Evolutionary conservation across 768 basidiomycete species (phyloP), one percentile per base, ranked within the genome.

Genomic region (Erythrobasidium yunnanense): DNA sequence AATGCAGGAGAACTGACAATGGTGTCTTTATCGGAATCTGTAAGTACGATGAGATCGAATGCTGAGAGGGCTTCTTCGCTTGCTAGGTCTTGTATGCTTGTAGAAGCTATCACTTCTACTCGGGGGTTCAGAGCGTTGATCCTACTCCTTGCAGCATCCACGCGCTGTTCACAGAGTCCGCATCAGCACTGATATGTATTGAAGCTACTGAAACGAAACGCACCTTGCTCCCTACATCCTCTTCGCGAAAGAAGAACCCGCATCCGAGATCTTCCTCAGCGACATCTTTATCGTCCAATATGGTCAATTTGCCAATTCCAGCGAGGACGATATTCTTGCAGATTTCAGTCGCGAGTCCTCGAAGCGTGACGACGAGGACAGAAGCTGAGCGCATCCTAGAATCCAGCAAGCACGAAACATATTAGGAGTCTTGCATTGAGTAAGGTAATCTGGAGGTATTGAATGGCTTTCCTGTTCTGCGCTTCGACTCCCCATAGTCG

Each of bases 251-350:
- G 77, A 97, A 86, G 80, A 96, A 95, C 15, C 90, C 88, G 2
- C 85, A 83, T 13, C 90, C 90, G 33, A 97, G 82, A 77, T 97
- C 95, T 75, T 89, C 85, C 74, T 86, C 84, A 20, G 78, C 73
- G 33, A 99, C 88, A 13, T 81, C 78, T 69, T 83, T 84, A 22
- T 80, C 79, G 77, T 99, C 95, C 70, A 88, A 81, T 42, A 97
- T 81, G 67, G 95, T 79, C 68, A 99, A 78, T 74, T 83, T 85
- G 25, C 95, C 95, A 63, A 99, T 88, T 42, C 95, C 95, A 8
- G 95, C 88, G 51, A 99, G 82, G 18, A 97, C 93, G 74, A 99
- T 87, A 74, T 99, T 99, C 78, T 97, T 99, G 77, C 96, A 87
- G 17, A 86, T 83, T 75, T 99, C 95, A 5, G 90, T 90, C 42